Evolutionary conservation across 2,329 filamentous ascomycete species (phyloP).

Genomic region (Colletotrichum higginsianum): DNA sequence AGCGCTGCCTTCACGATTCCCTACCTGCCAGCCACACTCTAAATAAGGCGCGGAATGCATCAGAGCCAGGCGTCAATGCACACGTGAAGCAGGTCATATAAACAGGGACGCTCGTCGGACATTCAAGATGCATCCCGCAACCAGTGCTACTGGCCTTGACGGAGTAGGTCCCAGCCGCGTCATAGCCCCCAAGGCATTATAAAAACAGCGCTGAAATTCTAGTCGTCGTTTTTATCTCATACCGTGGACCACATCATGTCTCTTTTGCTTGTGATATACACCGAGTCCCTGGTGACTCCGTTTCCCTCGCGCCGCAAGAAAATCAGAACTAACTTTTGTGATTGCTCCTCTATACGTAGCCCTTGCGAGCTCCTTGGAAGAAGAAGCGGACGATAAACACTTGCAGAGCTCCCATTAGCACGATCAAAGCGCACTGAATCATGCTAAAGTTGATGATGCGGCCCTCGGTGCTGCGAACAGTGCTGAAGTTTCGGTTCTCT

Average conservation of each 20-base stretch:
- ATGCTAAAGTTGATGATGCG: slow-evolving; percentile 98
- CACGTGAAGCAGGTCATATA: not conserved
- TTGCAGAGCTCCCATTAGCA: slow-evolving; percentile 95
- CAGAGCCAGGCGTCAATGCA: not conserved
- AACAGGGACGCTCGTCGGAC: slow-evolving; percentile 19
- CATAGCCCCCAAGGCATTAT: slow-evolving; percentile 3
- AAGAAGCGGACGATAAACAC: slow-evolving; percentile 99
- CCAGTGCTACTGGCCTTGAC: slow-evolving; percentile 16
- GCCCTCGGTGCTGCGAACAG: slow-evolving; percentile 94
- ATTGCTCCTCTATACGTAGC: slow-evolving; percentile 70
- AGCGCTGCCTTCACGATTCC: too few species aligned
- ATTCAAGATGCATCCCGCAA: slow-evolving; percentile 17
- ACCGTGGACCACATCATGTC: slow-evolving; percentile 38
- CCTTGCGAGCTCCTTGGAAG: slow-evolving; percentile 85
- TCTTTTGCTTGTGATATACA: slow-evolving; percentile 42
- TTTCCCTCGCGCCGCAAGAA: slow-evolving; percentile 31
- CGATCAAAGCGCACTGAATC: slow-evolving; percentile 91
- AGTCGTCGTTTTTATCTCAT: slow-evolving; percentile 39
- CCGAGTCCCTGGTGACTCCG: slow-evolving; percentile 35
- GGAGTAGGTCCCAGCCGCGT: not conserved
- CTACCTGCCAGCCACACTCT: too few species aligned
- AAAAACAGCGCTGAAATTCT: slow-evolving; percentile 25
- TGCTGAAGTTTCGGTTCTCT: slow-evolving; percentile 99
- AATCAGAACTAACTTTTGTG: slow-evolving; percentile 32
- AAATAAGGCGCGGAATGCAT: too few species aligned